Base-by-base conservation (phyloP, 2,329 filamentous ascomycete genomes). In the Passalora sequoiae region DNA sequence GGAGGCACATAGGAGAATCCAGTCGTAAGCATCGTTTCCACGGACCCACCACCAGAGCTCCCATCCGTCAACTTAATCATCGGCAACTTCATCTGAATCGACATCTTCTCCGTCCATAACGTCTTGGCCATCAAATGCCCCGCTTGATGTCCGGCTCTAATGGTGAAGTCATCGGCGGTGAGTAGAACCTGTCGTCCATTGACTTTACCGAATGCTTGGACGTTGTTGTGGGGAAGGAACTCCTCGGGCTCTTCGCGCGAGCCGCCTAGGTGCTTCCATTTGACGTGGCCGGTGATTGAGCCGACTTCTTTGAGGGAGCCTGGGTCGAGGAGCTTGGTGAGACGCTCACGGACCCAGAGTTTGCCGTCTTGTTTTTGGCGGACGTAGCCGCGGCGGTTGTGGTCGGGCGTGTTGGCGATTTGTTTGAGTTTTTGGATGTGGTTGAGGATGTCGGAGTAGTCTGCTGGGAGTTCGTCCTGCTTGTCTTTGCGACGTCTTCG, bases 21-120 rank as follows among this genome's bases (percentile, higher is more conserved):
- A 1, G 64, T 65, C 16, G 67, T 71, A 33, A 66, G 67, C 41
- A 82, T 82, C 0, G 72, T 77, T 0, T 77, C 81, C 1, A 83
- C 77, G 10, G 73, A 77, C 0, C 80, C 79, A 20, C 80, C 79
- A 1, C 80, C 80, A 0, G 75, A 80, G 16, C 73, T 77, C 0
- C 80, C 80, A 60, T 83, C 80, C 1, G 81, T 78, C 4, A 83
- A 67, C 54, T 83, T 83, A 4, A 83, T 61, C 31, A 82, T 78
- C 0, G 80, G 80, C 4, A 82, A 40, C 30, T 74, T 72, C 44
- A 81, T 53, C 4, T 73, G 68, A 28, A 83, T 61, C 0, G 77
- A 76, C 20, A 83, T 59, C 54, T 81, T 80, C 62, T 83, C 80
- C 57, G 79, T 70, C 53, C 81, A 81, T 16, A 78, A 55, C 1